Base-by-base conservation (phyloP, 805 yeast species). In the Sugiyamaella americana region DNA sequence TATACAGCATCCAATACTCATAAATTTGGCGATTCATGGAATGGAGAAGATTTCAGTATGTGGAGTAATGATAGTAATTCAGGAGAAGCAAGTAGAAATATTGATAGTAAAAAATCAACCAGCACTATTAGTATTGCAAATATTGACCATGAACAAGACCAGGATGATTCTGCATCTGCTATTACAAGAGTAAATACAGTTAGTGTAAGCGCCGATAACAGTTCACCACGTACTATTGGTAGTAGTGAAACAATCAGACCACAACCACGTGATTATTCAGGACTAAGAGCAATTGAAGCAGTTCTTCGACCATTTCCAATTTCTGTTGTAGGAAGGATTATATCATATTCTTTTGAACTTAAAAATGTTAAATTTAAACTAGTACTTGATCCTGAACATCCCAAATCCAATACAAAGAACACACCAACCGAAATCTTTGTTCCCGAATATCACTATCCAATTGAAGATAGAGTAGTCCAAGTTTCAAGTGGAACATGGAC, bases 1-100 rank as follows among this genome's bases (percentile, higher is more conserved):
- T 91, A 91, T 62, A 75, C 84, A 30, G 70, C 82, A 4, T 67
- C 70, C 37, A 91, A 89, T 60, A 68, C 78, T 29, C 95, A 93
- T 65, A 67, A 76, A 59, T 80, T 85, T 82, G 98, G 98, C 0
- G 98, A 91, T 64, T 62, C 74, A 21, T 91, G 97, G 95, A 91
- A 91, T 58, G 80, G 87, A 54, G 98, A 91, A 60, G 98, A 91
- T 64, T 82, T 91, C 61, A 85, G 96, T 1, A 76, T 91, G 47
- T 91, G 83, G 84, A 82, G 93, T 1, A 65, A 35, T 36, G 65
- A 63, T 41, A 4, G 13, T 4, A 35, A 40, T 32, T n/a, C n/a
- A n/a, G 26, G 19, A 8, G 49, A 35, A 20, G 29, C 39, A 30
- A 43, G 38, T 5, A 18, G 20, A 6, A 17, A 35, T 16, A 6